A percentile compares a stretch with the other conserved stretches of the same genome.
phyloP scores from a whole-genome alignment of 2,329 filamentous ascomycete genomes.

The Sporothrix euskadiensis region DNA sequence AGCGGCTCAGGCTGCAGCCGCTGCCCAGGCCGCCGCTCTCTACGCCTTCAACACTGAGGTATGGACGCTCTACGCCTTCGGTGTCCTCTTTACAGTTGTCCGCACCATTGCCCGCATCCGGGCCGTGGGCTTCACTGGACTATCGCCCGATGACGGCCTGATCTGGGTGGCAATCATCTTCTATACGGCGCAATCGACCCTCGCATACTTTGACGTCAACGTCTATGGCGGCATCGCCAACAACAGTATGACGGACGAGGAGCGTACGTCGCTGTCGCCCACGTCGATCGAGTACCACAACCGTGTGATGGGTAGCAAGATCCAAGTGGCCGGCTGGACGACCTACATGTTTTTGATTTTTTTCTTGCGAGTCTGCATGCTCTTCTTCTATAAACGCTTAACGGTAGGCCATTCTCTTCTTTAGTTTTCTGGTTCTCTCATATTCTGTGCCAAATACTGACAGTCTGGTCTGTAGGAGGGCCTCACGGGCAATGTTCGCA shows the following conservation, averaged over 20 bases:
- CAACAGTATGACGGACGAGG: conserved; percentile 54
- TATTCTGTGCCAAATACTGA: background rate
- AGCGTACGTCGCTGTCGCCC: conserved; percentile 46
- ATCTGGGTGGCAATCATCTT: conserved; percentile 48
- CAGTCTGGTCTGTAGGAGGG: background rate
- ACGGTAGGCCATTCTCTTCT: conserved; percentile 36
- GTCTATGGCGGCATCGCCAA: conserved; percentile 53
- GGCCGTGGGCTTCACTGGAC: conserved; percentile 38
- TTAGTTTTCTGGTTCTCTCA: background rate
- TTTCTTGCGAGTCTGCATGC: conserved; percentile 55
- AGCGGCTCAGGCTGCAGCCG: conserved; percentile 28
- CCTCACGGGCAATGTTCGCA: conserved; percentile 22
- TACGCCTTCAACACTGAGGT: conserved; percentile 40
- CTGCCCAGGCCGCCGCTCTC: conserved; percentile 35
- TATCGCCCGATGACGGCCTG: conserved; percentile 43
- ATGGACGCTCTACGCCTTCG: conserved; percentile 42
- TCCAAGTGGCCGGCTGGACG: conserved; percentile 56
- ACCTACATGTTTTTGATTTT: conserved; percentile 55
- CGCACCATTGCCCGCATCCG: conserved; percentile 42
- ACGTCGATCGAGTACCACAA: conserved; percentile 46
- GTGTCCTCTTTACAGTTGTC: conserved; percentile 40
- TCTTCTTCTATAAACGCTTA: conserved; percentile 55
- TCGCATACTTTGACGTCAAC: conserved; percentile 52
- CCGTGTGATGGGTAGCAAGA: conserved; percentile 51
- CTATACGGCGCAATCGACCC: conserved; percentile 51